Conservation (phyloP, 1,284 basidiomycete genomes). For the Heterobasidion occidentale region DNA sequence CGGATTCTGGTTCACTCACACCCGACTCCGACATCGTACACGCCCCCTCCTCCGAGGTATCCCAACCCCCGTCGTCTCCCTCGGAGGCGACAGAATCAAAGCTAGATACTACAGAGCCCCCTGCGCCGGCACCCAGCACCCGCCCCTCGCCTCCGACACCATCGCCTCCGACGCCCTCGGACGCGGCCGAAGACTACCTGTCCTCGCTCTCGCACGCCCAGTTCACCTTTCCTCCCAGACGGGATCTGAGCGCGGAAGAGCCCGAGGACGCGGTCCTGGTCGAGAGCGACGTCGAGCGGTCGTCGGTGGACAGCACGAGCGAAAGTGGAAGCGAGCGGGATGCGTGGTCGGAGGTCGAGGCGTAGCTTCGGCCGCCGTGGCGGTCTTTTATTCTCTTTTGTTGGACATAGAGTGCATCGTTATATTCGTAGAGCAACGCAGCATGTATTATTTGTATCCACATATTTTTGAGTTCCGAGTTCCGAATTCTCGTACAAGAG, state of each 20-base stretch:
- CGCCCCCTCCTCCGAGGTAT: too few species aligned
- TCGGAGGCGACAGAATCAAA: too few species aligned
- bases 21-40: too few species aligned
- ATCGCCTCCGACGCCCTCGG: not conserved
- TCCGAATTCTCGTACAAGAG: too few species aligned
- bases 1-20: too few species aligned
- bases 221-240: slow-evolving; percentile 9
- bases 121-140: too few species aligned
- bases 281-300: not conserved
- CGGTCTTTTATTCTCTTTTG: not conserved
- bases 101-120: too few species aligned
- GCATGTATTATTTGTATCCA: too few species aligned
- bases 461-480: too few species aligned
- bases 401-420: not conserved
- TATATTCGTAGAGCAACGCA: not conserved
- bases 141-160: not conserved
- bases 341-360: slow-evolving; percentile 9
- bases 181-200: slow-evolving; percentile 5
- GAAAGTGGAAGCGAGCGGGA: slow-evolving; percentile 5
- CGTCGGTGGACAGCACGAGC: not conserved
- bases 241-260: not conserved
- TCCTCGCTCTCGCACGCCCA: slow-evolving; percentile 8
- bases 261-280: slow-evolving; percentile 5
- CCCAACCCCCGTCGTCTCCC: too few species aligned
- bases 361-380: not conserved